Evolutionary conservation across 345 rosid species (phyloP).

Genomic region (Murraya koenigii): DNA sequence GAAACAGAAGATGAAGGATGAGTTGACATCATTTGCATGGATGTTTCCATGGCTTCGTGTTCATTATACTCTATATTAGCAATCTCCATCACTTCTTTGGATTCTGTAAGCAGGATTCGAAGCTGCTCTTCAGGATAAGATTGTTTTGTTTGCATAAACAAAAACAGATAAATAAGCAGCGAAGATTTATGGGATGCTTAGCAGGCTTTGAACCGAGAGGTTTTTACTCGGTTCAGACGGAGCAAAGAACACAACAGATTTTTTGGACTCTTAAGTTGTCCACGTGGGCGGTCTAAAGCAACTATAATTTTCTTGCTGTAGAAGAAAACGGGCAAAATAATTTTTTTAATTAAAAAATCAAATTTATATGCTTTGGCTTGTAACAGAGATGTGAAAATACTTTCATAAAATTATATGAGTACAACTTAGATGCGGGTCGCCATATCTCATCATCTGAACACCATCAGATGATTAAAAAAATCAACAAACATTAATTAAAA

Average conservation of each 20-base stretch:
- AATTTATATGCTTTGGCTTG: no score
- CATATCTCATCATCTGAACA: no score
- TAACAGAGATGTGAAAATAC: no score
- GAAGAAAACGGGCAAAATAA: background rate
- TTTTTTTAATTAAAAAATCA: no score
- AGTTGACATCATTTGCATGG: background rate
- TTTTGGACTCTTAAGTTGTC: background rate
- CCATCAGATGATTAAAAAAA: no score
- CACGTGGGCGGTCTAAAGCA: background rate
- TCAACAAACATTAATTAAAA: no score
- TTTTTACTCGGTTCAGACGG: background rate
- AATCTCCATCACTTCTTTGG: background rate
- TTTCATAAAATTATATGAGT: no score
- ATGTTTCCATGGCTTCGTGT: background rate
- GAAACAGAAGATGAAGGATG: background rate
- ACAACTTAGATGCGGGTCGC: no score
- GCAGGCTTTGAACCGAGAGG: background rate
- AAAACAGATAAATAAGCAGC: background rate
- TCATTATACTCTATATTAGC: background rate
- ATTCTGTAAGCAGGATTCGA: background rate
- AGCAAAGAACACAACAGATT: background rate
- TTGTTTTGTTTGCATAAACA: background rate
- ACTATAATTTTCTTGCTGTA: background rate
- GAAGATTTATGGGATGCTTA: background rate
- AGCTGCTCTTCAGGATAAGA: background rate